A percentile compares a stretch with the other conserved stretches of the same genome.
phyloP scores from a whole-genome alignment of 495 filamentous ascomycete genomes.

The Bombardia bombarda region DNA sequence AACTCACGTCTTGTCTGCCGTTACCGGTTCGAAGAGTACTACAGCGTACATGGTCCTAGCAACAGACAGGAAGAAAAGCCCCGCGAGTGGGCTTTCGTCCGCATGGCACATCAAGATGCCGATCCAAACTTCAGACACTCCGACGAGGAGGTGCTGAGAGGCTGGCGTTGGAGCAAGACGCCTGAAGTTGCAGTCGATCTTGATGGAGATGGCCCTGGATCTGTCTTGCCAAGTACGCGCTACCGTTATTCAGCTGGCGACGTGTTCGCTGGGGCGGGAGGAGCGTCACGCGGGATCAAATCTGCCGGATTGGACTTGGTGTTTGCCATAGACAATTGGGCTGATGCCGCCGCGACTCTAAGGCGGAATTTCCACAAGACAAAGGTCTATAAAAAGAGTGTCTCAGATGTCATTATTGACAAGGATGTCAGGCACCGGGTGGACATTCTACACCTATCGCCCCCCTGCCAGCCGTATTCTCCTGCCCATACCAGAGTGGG shows the following conservation, averaged over 20 bases:
- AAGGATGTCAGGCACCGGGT: slow-evolving; percentile 29
- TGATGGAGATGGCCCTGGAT: too few relatives aligned
- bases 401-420: slow-evolving; percentile 38
- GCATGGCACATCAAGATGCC: slow-evolving; percentile 17
- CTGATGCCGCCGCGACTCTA: slow-evolving; percentile 49
- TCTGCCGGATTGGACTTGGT: slow-evolving; percentile 51
- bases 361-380: slow-evolving; percentile 45
- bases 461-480: slow-evolving; percentile 79
- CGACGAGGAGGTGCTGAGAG: slow-evolving; percentile 6
- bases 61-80: slow-evolving; percentile 11
- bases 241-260: slow-evolving; percentile 60
- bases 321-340: slow-evolving; percentile 57
- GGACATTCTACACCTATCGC: slow-evolving; percentile 74
- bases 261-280: slow-evolving; percentile 70
- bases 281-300: slow-evolving; percentile 60
- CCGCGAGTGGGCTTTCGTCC: slow-evolving; percentile 22
- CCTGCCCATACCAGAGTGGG: slow-evolving; percentile 61
- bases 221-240: too few relatives aligned
- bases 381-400: slow-evolving; percentile 32
- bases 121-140: background rate
- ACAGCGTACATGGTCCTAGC: slow-evolving; percentile 9
- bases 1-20: slow-evolving; percentile 32
- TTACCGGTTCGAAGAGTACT: slow-evolving; percentile 20
- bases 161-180: slow-evolving; percentile 12
- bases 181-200: too few relatives aligned